Base-by-base conservation (phyloP, 352 stramenopile genomes). In the Pythium phragmiticola region DNA sequence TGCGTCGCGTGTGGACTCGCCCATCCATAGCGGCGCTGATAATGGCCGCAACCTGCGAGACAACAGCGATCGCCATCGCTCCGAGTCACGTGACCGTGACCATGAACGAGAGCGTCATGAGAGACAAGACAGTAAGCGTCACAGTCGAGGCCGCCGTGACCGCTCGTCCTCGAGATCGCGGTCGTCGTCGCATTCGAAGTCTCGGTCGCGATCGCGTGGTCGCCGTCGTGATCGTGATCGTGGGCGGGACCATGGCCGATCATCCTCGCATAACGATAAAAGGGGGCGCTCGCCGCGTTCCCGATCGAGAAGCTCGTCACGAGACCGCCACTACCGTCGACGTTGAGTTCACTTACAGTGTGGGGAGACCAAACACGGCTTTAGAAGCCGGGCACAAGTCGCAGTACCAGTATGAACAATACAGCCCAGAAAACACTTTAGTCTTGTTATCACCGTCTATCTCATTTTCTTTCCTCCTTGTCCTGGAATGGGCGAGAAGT, bases 401-500 rank as follows among this genome's bases (percentile, higher is more conserved):
- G 34, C 11, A 13, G 34, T 39, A 30, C 26, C 26, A 5, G 26
- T 2, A 30, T 30, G 26, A 30, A 30, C 26, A 39, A 39, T 39
- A 39, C 34, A 14, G 34, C 7, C 34, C 34, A 39, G 9, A 21
- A 39, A 39, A 39, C 7, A 39, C 34, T 39, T 39, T n/a, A n/a
- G 19, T 30, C 45, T 13, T 50, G 45, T 21, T 17, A n/a, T 47
- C 21, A n/a, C 39, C 14, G 21, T 60, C 39, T 62, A 66, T 58
- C 56, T 63, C 57, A 65, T 58, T 65, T 57, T 55, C 41, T 42
- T 52, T 19, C 28, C 47, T 34, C 56, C 46, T 41, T 62, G 48
- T 19, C 48, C 61, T 16, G 57, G 33, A 7, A 56, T 42, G 13
- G 62, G 64, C 14, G 69, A 77, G 57, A 95, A 93, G 23, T 95